phyloP scores from a whole-genome alignment of 2,329 filamentous ascomycete species.

The Myriosclerotinia duriaeana region DNA sequence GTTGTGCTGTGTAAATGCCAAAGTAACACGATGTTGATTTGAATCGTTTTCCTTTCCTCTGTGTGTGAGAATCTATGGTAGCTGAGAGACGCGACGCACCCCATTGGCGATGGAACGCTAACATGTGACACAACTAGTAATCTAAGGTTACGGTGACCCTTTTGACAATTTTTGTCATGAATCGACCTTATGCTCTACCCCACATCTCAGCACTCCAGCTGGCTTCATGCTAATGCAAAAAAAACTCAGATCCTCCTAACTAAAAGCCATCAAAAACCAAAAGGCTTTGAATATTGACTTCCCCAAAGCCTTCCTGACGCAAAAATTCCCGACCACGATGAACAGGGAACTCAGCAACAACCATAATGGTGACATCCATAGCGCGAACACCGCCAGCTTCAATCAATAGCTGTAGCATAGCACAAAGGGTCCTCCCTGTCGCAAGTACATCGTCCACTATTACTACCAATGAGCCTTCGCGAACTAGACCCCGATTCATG shows the following conservation, averaged over 20 bases:
- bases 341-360: conserved; percentile 33
- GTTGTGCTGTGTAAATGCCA: not conserved
- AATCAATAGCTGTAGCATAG: conserved; percentile 31
- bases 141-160: conserved; percentile 13
- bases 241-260: not conserved
- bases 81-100: conserved; percentile 18
- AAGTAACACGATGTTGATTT: not conserved
- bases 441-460: conserved; percentile 35
- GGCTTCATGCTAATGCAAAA: not conserved
- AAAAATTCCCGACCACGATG: conserved; percentile 32
- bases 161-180: not conserved
- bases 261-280: conserved; percentile 29
- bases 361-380: conserved; percentile 30
- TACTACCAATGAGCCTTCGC: conserved; percentile 30
- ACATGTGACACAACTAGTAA: conserved; percentile 11
- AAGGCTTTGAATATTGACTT: conserved; percentile 34
- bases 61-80: not conserved
- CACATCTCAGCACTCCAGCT: not conserved
- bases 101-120: not conserved
- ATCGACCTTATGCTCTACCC: too few species aligned
- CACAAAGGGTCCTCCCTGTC: conserved; percentile 33
- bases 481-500: conserved; percentile 48
- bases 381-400: conserved; percentile 29
- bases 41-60: not conserved
- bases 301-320: conserved; percentile 31